These are phyloP conservation scores for Botrytis elliptica DNA, from an alignment of 2,329 filamentous ascomycete species.

Conservation along the genomic window DNA sequence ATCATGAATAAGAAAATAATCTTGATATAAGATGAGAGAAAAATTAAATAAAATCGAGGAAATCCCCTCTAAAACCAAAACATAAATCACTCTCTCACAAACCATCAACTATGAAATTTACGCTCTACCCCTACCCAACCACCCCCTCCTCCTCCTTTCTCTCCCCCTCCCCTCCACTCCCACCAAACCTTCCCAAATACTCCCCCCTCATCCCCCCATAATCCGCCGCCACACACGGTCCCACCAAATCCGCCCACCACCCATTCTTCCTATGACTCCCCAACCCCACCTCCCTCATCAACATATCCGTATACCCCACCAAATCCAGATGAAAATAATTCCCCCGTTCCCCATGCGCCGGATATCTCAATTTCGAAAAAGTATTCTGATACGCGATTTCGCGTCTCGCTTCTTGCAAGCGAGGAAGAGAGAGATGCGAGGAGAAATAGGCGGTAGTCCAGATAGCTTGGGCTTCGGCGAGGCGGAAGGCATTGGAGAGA, in stretches of 20 bases:
- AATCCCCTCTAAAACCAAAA: background rate
- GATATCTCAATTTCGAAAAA: slow-evolving; percentile 21
- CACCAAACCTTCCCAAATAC: background rate
- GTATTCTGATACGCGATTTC: slow-evolving; percentile 14
- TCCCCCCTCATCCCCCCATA: background rate
- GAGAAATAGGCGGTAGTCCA: slow-evolving; percentile 22
- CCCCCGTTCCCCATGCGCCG: slow-evolving; percentile 4
- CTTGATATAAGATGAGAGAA: background rate
- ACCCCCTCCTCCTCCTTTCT: background rate
- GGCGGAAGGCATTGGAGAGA: background rate
- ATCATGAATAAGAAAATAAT: background rate
- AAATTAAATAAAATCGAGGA: background rate
- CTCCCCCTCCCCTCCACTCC: background rate
- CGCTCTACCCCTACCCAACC: background rate
- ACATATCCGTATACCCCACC: slow-evolving; percentile 16
- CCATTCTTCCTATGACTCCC: background rate
- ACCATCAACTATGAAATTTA: background rate
- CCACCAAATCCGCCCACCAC: slow-evolving; percentile 1
- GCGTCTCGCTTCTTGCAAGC: background rate
- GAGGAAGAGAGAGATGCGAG: background rate
- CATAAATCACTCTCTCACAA: background rate
- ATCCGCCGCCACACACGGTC: slow-evolving; percentile 7
- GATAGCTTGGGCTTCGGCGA: slow-evolving; percentile 18
- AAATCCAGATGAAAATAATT: slow-evolving; percentile 18
- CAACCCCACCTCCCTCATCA: slow-evolving; percentile 10